Conservation (phyloP, 192 early-diverging fungal species). For the Coemansia sp. region DNA sequence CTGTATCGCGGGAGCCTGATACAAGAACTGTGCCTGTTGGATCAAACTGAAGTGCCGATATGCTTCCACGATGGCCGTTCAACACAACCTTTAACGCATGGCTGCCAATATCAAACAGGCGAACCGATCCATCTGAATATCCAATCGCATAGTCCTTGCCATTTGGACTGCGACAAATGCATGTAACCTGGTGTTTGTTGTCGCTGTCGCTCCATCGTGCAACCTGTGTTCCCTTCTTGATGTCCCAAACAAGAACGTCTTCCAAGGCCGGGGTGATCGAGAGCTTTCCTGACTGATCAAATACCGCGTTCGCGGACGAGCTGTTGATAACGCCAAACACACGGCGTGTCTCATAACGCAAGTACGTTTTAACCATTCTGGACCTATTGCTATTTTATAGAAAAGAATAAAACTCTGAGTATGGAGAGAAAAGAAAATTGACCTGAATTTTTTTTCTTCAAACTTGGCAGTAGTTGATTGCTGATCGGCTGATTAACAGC, state of each 20-base stretch:
- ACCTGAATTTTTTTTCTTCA: too few species aligned
- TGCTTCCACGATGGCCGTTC: conserved; percentile 87
- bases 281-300: conserved; percentile 67
- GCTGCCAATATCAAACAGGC: conserved; percentile 74
- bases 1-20: conserved; percentile 91
- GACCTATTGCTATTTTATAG: background rate
- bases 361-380: conserved; percentile 62
- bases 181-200: conserved; percentile 84
- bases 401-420: too few species aligned
- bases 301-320: conserved; percentile 66
- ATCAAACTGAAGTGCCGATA: conserved; percentile 85
- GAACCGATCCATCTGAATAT: conserved; percentile 89
- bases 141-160: conserved; percentile 84
- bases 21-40: conserved; percentile 75
- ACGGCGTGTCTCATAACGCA: conserved; percentile 77
- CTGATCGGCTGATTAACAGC: too few species aligned
- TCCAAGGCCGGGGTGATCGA: conserved; percentile 84
- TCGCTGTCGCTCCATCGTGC: conserved; percentile 77
- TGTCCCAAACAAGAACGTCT: conserved; percentile 80
- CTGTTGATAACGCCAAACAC: conserved; percentile 85
- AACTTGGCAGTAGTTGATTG: too few species aligned
- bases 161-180: conserved; percentile 69
- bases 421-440: too few species aligned
- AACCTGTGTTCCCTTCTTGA: conserved; percentile 76
- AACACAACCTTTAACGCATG: conserved; percentile 68